A percentile compares a stretch with the other conserved stretches of the same genome.
These are phyloP conservation scores for Solanum dulcamara DNA, from an alignment of 257 asterid genomes.

Conservation along the genomic window DNA sequence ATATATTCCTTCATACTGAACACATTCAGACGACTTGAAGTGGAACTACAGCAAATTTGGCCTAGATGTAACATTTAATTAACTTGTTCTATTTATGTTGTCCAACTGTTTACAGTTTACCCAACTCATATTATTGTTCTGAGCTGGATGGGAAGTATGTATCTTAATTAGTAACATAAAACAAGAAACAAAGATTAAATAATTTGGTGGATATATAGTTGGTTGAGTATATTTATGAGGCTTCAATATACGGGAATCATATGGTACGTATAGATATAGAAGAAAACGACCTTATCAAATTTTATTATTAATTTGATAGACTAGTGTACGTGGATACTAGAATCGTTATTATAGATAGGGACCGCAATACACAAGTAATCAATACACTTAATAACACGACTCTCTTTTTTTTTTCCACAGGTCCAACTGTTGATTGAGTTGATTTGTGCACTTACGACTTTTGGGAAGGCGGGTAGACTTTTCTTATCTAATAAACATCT, in stretches of 20 bases:
- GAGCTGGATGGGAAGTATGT: neutral
- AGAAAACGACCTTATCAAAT: neutral
- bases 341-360: neutral
- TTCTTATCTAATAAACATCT: no score
- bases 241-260: neutral
- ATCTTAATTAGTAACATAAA: neutral
- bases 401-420: neutral
- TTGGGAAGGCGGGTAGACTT: neutral
- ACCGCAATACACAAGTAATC: neutral
- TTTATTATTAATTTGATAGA: no score
- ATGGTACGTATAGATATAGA: no score
- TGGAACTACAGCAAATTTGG: no score
- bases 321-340: no score
- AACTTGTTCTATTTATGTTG: neutral
- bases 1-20: no score
- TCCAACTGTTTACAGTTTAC: neutral
- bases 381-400: neutral
- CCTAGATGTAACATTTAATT: neutral
- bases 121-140: neutral
- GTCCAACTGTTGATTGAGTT: neutral
- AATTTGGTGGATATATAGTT: neutral
- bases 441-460: neutral
- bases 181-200: neutral
- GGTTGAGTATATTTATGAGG: neutral
- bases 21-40: no score